phyloP scores from a whole-genome alignment of 2,329 filamentous ascomycete species.

The Claviceps pazoutovae region DNA sequence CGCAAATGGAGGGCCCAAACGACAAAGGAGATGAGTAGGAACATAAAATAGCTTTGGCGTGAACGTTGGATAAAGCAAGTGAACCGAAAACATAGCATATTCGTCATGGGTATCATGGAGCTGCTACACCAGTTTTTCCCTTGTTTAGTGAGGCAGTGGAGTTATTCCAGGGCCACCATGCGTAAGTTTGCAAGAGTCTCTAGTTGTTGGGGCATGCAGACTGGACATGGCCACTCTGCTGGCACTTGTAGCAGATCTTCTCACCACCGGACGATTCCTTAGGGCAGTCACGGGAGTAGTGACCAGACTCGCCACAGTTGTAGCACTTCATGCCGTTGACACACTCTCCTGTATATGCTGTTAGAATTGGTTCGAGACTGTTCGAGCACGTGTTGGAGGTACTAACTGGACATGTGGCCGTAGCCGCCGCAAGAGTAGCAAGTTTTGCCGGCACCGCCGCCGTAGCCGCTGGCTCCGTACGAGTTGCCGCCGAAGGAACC shows the following conservation, averaged over 20 bases:
- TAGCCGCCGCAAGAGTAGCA: constrained; percentile 98
- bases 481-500: constrained; percentile 27
- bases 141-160: constrained; percentile 10
- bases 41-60: constrained; percentile 8
- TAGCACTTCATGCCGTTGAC: constrained; percentile 99
- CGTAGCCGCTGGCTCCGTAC: constrained; percentile 23
- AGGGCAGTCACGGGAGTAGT: constrained; percentile 91
- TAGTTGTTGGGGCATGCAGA: constrained; percentile 68
- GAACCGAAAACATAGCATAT: constrained; percentile 13
- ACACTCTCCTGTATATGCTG: constrained; percentile 54
- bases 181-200: constrained; percentile 10
- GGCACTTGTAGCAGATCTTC: constrained; percentile 97
- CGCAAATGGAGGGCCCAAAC: background rate
- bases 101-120: constrained; percentile 29
- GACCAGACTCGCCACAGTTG: constrained; percentile 91
- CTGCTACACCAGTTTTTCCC: constrained; percentile 25
- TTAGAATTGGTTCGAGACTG: constrained; percentile 6
- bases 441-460: constrained; percentile 54
- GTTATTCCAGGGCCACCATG: constrained; percentile 11
- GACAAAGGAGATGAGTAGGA: constrained; percentile 7
- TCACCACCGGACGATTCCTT: constrained; percentile 76
- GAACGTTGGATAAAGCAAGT: constrained; percentile 11
- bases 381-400: too few relatives aligned
- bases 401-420: constrained; percentile 82
- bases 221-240: constrained; percentile 78